These are phyloP conservation scores for Candida tammaniensis DNA, from an alignment of 805 yeast species.

Conservation along the genomic window DNA sequence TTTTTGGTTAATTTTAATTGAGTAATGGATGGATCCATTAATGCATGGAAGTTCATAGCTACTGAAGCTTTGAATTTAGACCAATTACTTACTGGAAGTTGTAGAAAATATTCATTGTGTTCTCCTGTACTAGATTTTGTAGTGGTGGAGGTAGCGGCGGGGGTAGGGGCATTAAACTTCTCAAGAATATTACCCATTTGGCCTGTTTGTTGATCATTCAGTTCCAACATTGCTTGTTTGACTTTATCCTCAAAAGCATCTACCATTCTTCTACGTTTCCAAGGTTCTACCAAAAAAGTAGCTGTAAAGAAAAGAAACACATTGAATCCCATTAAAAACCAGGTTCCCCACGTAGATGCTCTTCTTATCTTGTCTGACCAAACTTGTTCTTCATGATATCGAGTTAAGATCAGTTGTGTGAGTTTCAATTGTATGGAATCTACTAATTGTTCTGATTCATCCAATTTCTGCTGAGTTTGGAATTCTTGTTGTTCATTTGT, in stretches of 20 bases:
- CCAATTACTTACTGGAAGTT: constrained; percentile 18
- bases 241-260: constrained; percentile 82
- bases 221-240: constrained; percentile 32
- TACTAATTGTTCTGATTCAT: constrained; percentile 54
- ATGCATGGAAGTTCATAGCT: constrained; percentile 15
- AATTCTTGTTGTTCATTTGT: constrained; percentile 60
- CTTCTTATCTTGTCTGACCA: constrained; percentile 97
- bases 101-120: constrained; percentile 1
- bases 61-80: constrained; percentile 11
- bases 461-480: constrained; percentile 46
- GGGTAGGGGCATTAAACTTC: constrained; percentile 6
- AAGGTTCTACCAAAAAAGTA: constrained; percentile 88
- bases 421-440: constrained; percentile 69
- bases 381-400: constrained; percentile 95
- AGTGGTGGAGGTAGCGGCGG: background rate
- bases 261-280: constrained; percentile 82
- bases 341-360: constrained; percentile 96
- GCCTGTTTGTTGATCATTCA: constrained; percentile 12
- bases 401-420: constrained; percentile 72
- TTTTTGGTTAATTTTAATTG: constrained; percentile 19
- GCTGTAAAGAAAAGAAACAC: constrained; percentile 73
- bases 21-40: constrained; percentile 13
- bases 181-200: constrained; percentile 11
- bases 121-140: background rate
- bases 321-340: constrained; percentile 84